Base-by-base conservation (phyloP, 331 rosid genomes). In the Malus hybrid region DNA sequence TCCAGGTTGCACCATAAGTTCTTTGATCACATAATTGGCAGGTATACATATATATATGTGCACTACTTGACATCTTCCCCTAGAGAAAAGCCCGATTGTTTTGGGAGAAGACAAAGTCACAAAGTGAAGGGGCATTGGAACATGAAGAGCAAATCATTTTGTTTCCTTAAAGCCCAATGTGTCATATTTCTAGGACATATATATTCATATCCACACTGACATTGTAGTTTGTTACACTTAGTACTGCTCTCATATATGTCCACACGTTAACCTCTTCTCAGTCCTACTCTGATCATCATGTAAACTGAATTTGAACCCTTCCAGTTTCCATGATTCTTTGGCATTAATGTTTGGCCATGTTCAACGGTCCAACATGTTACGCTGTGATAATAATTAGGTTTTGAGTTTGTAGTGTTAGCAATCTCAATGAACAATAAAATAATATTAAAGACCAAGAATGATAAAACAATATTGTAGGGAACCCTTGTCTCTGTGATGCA, bases 101-200 rank as follows among this genome's bases (percentile, higher is more conserved):
- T 54, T 20, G 31, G 74, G 22, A 31, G 65, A 33, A 59, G 34
- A 24, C 56, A 72, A 22, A 34, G 67, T 22, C 55, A 57, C 10
- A 32, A 3, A 44, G 44, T 44, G 46, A 72, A 67, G 73, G 67
- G 72, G 70, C 54, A 66, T 77, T 72, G 57, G 82, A 72, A 82
- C 83, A 77, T 79, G 84, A 80, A 76, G 76, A 60, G 80, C 69
- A 73, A 71, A 73, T 64, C 70, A 77, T 34, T 69, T 79, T 75
- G 85, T 71, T 75, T 77, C 77, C 83, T 88, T 76, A 76, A 83
- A 74, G 80, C 78, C 80, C 77, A 69, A 83, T 76, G 91, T 83
- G 84, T 46, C 77, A 72, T 31, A 22, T 79, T 79, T 82, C 66
- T 42, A 55, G 75, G 85, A 83, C 89, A 85, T 70, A 76, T 69